Evolutionary conservation across 495 filamentous ascomycete species (phyloP).

Genomic region (Neurospora pannonica): DNA sequence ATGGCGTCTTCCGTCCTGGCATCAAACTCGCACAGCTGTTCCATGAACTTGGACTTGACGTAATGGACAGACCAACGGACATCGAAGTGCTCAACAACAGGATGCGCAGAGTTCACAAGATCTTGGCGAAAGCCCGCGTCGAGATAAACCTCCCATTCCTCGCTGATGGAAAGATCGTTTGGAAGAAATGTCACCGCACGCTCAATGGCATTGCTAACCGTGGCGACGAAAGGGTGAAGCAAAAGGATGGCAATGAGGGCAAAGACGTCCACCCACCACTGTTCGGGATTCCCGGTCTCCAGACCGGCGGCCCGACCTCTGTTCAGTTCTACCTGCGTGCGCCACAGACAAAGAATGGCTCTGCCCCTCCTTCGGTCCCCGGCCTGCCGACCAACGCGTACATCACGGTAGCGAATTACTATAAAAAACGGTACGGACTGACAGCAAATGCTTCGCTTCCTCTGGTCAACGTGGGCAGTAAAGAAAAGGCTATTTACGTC

Average conservation of each 20-base stretch:
- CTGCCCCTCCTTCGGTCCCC: constrained; percentile 1
- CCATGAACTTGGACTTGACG: not conserved
- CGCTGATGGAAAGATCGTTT: not conserved
- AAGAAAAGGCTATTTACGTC: constrained; percentile 49
- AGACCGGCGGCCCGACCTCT: constrained; percentile 1
- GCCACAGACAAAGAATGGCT: not conserved
- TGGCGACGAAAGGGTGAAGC: constrained; percentile 1
- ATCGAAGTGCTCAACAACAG: not conserved
- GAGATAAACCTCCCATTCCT: constrained; percentile 24
- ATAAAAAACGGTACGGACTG: constrained; percentile 11
- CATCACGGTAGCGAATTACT: constrained; percentile 27
- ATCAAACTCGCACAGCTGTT: constrained; percentile 18
- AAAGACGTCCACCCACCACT: not conserved
- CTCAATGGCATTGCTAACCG: constrained; percentile 36
- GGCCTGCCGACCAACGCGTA: constrained; percentile 4
- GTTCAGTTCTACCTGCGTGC: constrained; percentile 14
- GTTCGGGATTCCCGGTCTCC: not conserved
- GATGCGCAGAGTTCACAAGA: constrained; percentile 23
- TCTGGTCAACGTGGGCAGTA: constrained; percentile 61
- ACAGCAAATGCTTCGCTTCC: constrained; percentile 35
- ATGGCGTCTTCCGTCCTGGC: constrained; percentile 34
- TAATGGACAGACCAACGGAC: not conserved
- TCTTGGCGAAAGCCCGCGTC: constrained; percentile 40
- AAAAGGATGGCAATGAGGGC: not conserved
- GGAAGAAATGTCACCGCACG: constrained; percentile 25